Base-by-base conservation (phyloP, 164 flowering plant species). In the Taxillus chinensis region DNA sequence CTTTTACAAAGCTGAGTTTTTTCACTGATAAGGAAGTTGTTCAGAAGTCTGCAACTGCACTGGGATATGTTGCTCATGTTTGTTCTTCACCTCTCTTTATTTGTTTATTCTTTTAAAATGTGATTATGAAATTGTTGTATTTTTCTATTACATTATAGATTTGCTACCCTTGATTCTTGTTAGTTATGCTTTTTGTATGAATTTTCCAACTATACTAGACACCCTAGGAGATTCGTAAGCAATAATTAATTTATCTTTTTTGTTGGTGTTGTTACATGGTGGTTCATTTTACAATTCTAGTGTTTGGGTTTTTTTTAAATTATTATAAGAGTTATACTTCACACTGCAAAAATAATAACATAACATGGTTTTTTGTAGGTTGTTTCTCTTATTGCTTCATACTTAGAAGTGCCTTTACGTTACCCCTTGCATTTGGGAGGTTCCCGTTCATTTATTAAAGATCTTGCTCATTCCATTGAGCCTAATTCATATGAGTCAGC, bases 31-130 rank as follows among this genome's bases (percentile, higher is more conserved):
- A 95, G 82, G 84, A 87, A 80, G 97, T 80, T 74, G 74, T 79
- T 67, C 96, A 91, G 87, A 86, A 72, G 72, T 82, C 95, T 61
- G 87, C 96, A 64, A 81, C 89, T 75, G 91, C 93, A 60, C 70
- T 91, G 64, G 99, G 96, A 74, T 91, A 89, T 74, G 83, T 87
- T 37, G 92, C 95, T 59, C 97, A 93, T 80, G 98, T 93, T 0
- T 27, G 96, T 80, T 64, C 65, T 66, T 63, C 62, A 54, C 59
- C 27, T 27, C 27, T 27, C 2, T 27, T 27, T 27, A 27, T 27
- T 27, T 27, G 2, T 27, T 27, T 27, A 69, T 67, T 65, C 61
- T 10, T 60, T 52, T 56, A 16, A 11, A 41, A 62, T 56, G 2
- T 57, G 39, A 38, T 61, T 57, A 46, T 57, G 39, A n/a, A 43